Evolutionary conservation across 257 asterid species (phyloP), one percentile per base, ranked within the genome.

Genomic region (Marsdenia floribunda): DNA sequence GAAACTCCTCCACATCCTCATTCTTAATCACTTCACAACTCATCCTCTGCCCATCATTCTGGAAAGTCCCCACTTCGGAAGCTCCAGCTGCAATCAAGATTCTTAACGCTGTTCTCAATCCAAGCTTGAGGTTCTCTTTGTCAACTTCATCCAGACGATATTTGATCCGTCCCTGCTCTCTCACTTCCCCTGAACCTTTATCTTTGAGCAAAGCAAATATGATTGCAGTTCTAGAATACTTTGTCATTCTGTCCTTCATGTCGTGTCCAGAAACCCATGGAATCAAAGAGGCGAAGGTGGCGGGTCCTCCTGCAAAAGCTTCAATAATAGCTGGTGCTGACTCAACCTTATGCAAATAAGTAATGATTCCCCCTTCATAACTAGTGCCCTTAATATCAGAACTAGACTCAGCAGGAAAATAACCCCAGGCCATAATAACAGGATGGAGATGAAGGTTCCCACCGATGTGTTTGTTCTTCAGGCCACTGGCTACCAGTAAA

Each of bases 381-480:
- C 80, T 77, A 66, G 74, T 92, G 8, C 97, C 98, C 75, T 79
- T 77, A 8, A 90, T 37, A 26, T 84, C 89, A 21, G 72, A 65
- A 22, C n/a, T 57, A 15, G 85, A 79, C 63, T 92, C 91, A 0
- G 97, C 91, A 0, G 97, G 98, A 59, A 94, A 92, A 79, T 94
- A 89, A 29, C 97, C 98, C 98, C 98, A 94, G 38, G 86, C 96
- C 7, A 85, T 64, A 0, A 88, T 76, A 64, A 83, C 91, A 0
- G 97, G 98, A 74, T 94, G 98, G 67, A 94, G 96, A 65, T 94
- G 97, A 70, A 94, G 93, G 78, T 94, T 92, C 42, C 75, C 77
- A 18, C 98, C 97, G 0, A 94, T 92, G 85, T 94, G 84, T 77
- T 76, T 83, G 86, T 92, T 94, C 86, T 80, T 53, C 84, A 94